These are phyloP conservation scores for Linnemannia exigua DNA, from an alignment of 192 early-diverging fungal genomes.

Conservation along the genomic window DNA sequence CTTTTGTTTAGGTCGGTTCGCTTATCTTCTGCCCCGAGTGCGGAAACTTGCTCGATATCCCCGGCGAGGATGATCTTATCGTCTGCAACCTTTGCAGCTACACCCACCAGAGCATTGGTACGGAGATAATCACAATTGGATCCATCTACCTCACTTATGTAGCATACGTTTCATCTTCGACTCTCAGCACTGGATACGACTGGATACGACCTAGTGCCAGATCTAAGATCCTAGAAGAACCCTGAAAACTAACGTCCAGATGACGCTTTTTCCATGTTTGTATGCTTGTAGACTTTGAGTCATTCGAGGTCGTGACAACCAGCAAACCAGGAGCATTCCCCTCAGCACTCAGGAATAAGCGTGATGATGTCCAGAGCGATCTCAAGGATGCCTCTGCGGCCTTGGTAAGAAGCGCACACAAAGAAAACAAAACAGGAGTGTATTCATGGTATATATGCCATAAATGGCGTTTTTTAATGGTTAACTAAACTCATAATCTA, in stretches of 20 bases:
- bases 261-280: background rate
- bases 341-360: constrained; percentile 78
- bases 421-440: background rate
- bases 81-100: constrained; percentile 87
- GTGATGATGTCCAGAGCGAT: constrained; percentile 72
- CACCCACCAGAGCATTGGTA: constrained; percentile 73
- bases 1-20: constrained; percentile 64
- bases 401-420: constrained; percentile 48
- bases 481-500: background rate
- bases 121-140: background rate
- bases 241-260: background rate
- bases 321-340: constrained; percentile 85
- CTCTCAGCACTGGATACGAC: background rate
- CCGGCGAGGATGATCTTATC: constrained; percentile 82
- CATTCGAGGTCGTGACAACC: constrained; percentile 85
- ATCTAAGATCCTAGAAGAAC: background rate
- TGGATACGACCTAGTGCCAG: background rate
- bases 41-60: constrained; percentile 91
- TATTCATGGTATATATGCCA: background rate
- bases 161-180: too few relatives aligned
- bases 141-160: too few relatives aligned
- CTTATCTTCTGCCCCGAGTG: constrained; percentile 95
- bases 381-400: constrained; percentile 66
- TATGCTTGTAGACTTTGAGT: constrained; percentile 75
- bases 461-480: background rate